phyloP scores from a whole-genome alignment of 257 asterid genomes.

The Rhazya stricta region DNA sequence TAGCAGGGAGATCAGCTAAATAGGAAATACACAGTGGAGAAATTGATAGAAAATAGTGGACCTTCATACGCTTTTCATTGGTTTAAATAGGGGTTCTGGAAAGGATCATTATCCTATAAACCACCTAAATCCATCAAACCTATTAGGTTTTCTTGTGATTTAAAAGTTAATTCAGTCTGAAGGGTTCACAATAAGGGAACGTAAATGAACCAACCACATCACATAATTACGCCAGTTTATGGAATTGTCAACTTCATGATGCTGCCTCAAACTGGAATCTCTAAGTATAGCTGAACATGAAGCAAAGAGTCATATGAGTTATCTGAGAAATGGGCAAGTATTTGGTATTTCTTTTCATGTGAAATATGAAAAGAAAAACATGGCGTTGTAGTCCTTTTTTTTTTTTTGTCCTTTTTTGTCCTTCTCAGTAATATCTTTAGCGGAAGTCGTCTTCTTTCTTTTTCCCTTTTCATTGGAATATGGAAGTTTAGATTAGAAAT shows the following conservation, averaged over 20 bases:
- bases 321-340: neutral
- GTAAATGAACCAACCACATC: no score
- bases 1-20: neutral
- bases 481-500: neutral
- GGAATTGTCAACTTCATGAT: neutral
- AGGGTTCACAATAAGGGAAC: neutral
- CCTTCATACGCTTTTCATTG: no score
- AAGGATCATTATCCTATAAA: no score
- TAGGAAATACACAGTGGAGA: neutral
- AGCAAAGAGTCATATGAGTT: neutral
- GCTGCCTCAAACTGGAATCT: neutral
- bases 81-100: neutral
- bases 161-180: neutral
- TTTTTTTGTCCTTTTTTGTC: no score
- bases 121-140: no score
- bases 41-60: neutral
- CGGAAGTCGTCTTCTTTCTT: neutral
- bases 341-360: neutral
- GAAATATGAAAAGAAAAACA: neutral
- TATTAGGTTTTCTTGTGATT: neutral
- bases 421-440: neutral
- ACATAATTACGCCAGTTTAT: neutral
- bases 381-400: neutral
- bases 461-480: neutral
- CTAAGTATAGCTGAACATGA: neutral